Conservation (phyloP, 129 eudicot species). For the Mikania micrantha region DNA sequence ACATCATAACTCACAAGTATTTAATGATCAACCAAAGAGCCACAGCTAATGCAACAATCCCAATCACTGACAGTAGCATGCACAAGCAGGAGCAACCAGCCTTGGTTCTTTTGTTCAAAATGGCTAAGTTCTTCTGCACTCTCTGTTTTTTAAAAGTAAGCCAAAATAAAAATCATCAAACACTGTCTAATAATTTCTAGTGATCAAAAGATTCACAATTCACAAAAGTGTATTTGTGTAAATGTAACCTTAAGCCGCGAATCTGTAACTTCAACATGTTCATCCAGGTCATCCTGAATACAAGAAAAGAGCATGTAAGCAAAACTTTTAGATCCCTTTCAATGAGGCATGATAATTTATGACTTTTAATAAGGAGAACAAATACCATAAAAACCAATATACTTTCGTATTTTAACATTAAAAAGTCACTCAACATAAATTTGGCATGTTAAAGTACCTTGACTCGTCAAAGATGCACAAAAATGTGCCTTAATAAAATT, state of each 20-base stretch:
- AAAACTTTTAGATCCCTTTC: background rate
- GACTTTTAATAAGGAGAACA: background rate
- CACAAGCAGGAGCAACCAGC: slow-evolving; percentile 84
- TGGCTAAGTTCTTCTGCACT: slow-evolving; percentile 58
- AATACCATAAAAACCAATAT: too few relatives aligned
- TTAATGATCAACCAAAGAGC: slow-evolving; percentile 52
- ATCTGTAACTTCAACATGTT: slow-evolving; percentile 79
- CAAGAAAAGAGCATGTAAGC: slow-evolving; percentile 9
- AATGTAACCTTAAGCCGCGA: slow-evolving; percentile 75
- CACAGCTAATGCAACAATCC: slow-evolving; percentile 39
- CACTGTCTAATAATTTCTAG: background rate
- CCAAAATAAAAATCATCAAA: background rate
- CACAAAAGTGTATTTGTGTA: slow-evolving; percentile 1
- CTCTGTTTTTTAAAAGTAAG: slow-evolving; percentile 39
- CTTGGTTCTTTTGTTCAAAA: slow-evolving; percentile 73
- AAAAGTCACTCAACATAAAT: too few relatives aligned
- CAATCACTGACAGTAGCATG: slow-evolving; percentile 48
- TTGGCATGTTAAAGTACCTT: too few relatives aligned
- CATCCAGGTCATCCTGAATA: slow-evolving; percentile 80
- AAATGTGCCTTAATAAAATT: too few relatives aligned
- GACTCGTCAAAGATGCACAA: too few relatives aligned
- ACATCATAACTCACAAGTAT: slow-evolving; percentile 45
- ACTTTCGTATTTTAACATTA: too few relatives aligned
- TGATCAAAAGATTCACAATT: background rate
- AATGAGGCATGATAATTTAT: background rate